These are phyloP conservation scores for Aspergillus nanangensis DNA, from an alignment of 495 filamentous ascomycete genomes.

Conservation along the genomic window DNA sequence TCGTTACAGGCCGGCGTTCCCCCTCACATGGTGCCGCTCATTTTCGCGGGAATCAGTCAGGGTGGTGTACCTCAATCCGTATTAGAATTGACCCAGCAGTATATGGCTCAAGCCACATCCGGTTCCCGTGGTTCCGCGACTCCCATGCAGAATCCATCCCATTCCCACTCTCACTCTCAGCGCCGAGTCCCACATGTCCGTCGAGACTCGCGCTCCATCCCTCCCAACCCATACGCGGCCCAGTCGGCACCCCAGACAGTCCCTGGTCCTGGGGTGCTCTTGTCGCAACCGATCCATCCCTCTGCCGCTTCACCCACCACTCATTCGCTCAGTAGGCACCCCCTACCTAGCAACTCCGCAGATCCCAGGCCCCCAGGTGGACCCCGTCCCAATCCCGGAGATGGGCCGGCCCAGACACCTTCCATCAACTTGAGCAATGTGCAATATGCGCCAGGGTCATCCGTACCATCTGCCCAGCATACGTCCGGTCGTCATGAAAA, in stretches of 20 bases:
- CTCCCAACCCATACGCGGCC: slow-evolving; percentile 32
- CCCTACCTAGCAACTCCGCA: slow-evolving; percentile 12
- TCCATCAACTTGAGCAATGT: slow-evolving; percentile 24
- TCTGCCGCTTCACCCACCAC: slow-evolving; percentile 13
- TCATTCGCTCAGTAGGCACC: slow-evolving; percentile 21
- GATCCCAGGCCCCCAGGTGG: slow-evolving; percentile 33
- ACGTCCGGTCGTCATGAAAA: slow-evolving; percentile 42
- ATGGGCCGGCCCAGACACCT: slow-evolving; percentile 49
- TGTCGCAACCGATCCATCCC: slow-evolving; percentile 16
- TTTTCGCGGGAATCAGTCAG: slow-evolving; percentile 79
- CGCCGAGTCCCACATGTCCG: slow-evolving; percentile 13
- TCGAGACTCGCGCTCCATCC: slow-evolving; percentile 26
- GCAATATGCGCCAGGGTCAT: slow-evolving; percentile 24
- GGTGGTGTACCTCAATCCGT: slow-evolving; percentile 56
- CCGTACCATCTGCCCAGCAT: slow-evolving; percentile 39
- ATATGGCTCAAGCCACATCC: slow-evolving; percentile 32
- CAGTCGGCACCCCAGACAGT: slow-evolving; percentile 14
- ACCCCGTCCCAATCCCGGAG: slow-evolving; percentile 53
- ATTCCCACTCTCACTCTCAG: slow-evolving; percentile 7
- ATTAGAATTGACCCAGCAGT: slow-evolving; percentile 73
- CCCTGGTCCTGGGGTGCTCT: slow-evolving; percentile 10
- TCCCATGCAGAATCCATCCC: slow-evolving; percentile 42
- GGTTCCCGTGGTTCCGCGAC: slow-evolving; percentile 35
- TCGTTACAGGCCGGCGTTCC: slow-evolving; percentile 78
- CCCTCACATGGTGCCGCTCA: slow-evolving; percentile 79